Percentiles rank a stretch among this genome's conserved stretches.
phyloP scores from a whole-genome alignment of 257 asterid species.

The Petunia secreta region DNA sequence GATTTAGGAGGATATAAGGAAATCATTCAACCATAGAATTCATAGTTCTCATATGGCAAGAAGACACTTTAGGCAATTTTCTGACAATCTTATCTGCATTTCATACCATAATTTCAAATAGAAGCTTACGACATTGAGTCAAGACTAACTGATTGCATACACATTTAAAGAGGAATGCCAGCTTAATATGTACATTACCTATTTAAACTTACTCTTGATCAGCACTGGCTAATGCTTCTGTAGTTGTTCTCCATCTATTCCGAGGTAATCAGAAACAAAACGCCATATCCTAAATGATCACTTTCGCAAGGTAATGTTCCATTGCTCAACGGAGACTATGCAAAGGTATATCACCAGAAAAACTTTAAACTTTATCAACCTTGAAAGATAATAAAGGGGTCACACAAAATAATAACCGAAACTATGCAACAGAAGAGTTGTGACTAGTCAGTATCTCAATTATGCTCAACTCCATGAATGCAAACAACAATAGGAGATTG shows the following conservation, averaged over 20 bases:
- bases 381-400: neutral
- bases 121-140: neutral
- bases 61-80: neutral
- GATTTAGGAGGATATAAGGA: neutral
- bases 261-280: neutral
- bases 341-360: too few species aligned
- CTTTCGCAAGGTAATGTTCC: too few species aligned
- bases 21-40: neutral
- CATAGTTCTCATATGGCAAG: neutral
- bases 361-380: too few species aligned
- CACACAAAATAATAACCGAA: neutral
- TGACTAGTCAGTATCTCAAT: neutral
- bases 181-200: neutral
- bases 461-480: neutral
- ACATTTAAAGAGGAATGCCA: neutral
- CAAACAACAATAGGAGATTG: too few species aligned
- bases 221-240: neutral
- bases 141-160: neutral
- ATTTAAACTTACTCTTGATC: neutral
- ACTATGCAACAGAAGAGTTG: neutral
- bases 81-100: neutral
- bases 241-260: neutral
- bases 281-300: too few species aligned
- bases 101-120: neutral
- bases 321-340: too few species aligned